Evolutionary conservation across 148 eudicot genomes (phyloP).

Genomic region (Silene uniflora): DNA sequence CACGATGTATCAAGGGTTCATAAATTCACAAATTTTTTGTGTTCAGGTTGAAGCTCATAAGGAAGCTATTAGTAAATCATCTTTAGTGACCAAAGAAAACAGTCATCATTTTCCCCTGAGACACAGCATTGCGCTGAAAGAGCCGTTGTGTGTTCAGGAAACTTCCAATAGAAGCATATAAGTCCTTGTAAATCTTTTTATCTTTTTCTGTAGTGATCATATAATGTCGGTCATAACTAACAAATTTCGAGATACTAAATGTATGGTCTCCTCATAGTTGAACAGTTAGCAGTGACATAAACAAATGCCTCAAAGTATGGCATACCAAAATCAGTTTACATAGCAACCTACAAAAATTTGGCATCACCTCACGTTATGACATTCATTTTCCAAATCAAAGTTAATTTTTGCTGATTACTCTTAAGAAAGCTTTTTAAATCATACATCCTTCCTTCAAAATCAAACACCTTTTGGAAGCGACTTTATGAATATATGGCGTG

Average conservation of each 20-base stretch:
- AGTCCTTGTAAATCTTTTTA: no score
- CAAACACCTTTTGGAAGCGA: not conserved
- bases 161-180: no score
- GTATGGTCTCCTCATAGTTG: not conserved
- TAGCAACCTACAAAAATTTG: not conserved
- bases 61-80: not conserved
- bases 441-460: not conserved
- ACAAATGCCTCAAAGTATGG: no score
- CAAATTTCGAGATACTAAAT: no score
- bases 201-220: no score
- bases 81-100: not conserved
- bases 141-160: not conserved
- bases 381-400: not conserved
- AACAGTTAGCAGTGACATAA: no score
- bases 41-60: not conserved
- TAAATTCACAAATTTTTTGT: not conserved
- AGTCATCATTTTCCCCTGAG: no score
- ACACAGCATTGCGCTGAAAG: not conserved
- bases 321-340: not conserved
- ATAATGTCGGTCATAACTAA: no score
- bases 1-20: constrained; percentile 10
- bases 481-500: constrained; percentile 15
- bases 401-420: not conserved
- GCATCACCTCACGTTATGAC: not conserved
- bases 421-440: not conserved